Evolutionary conservation across 129 eudicot genomes (phyloP).

Genomic region (Dittrichia graveolens): DNA sequence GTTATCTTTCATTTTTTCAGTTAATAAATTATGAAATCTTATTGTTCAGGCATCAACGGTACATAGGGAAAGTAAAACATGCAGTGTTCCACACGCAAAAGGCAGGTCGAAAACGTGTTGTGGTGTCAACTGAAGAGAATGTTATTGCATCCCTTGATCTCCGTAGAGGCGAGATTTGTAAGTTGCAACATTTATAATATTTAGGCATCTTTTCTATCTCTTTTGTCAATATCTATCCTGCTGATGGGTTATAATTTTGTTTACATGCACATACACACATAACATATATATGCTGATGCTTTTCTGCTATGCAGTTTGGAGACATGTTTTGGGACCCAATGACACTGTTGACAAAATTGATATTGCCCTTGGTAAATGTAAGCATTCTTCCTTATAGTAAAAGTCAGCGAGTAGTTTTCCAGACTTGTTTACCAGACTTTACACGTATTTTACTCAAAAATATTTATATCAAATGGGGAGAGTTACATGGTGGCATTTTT

Average conservation of each 20-base stretch:
- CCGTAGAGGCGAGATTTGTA: slow-evolving; percentile 95
- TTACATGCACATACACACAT: background rate
- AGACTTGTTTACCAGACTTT: slow-evolving; percentile 3
- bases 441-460: slow-evolving; percentile 3
- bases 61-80: slow-evolving; percentile 88
- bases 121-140: slow-evolving; percentile 89
- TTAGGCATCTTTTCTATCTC: background rate
- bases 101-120: slow-evolving; percentile 94
- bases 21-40: background rate
- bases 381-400: slow-evolving; percentile 17
- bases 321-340: slow-evolving; percentile 87
- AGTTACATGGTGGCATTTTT: slow-evolving; percentile 12
- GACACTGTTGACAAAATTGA: slow-evolving; percentile 76
- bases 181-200: slow-evolving; percentile 28
- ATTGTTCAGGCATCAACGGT: slow-evolving; percentile 75
- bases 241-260: background rate
- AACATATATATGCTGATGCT: slow-evolving; percentile 20
- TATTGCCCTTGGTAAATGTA: slow-evolving; percentile 95
- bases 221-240: background rate
- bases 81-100: slow-evolving; percentile 98
- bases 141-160: slow-evolving; percentile 94
- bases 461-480: background rate
- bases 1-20: background rate
- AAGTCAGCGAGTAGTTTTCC: slow-evolving; percentile 11
- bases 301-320: slow-evolving; percentile 81